Evolutionary conservation across 169 alveolate genomes (phyloP).

Genomic region (Miamiensis avidus): DNA sequence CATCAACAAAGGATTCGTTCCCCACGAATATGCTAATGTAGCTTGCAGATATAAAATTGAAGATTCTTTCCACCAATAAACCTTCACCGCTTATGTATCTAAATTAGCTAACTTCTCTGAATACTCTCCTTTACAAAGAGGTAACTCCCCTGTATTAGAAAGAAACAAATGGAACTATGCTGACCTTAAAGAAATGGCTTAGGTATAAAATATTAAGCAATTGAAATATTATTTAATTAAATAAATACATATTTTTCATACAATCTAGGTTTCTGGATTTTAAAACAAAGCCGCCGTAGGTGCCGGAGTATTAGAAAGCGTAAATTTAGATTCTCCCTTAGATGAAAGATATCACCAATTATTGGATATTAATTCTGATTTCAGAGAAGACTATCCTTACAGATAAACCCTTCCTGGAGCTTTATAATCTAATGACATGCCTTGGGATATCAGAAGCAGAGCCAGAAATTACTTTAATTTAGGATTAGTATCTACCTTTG

Average conservation of each 20-base stretch:
- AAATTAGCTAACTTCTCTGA: neutral
- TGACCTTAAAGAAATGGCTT: neutral
- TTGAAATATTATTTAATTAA: no score
- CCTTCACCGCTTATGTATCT: neutral
- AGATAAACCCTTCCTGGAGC: neutral
- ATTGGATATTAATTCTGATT: neutral
- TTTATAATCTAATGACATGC: neutral
- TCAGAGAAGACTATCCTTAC: neutral
- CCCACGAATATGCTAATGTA: neutral
- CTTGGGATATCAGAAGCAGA: neutral
- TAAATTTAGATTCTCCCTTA: neutral
- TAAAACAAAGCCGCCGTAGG: neutral
- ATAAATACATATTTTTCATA: no score
- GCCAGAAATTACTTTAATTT: neutral
- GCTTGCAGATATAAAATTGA: neutral
- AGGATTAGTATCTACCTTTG: neutral
- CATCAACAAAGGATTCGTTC: neutral
- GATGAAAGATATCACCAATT: neutral
- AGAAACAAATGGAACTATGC: neutral
- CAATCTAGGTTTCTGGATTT: neutral
- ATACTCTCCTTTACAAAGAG: neutral
- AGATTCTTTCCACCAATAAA: neutral
- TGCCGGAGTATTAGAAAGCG: neutral
- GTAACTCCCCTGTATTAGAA: neutral
- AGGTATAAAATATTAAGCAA: neutral